A percentile compares a stretch with the other conserved stretches of the same genome.
Conservation (phyloP, 148 eudicot species). For the Fallopia convolvulus region DNA sequence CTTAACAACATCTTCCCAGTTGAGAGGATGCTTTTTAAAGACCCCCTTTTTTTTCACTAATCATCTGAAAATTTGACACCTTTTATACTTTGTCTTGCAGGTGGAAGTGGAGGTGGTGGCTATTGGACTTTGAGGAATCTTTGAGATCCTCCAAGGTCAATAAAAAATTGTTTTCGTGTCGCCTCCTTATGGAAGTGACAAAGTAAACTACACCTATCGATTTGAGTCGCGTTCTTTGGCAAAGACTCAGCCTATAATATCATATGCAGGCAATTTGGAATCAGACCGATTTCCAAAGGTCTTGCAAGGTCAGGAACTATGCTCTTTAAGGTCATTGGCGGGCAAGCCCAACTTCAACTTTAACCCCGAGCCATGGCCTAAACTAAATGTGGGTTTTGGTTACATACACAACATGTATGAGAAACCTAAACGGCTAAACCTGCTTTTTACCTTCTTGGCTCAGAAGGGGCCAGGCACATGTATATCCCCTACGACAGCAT, state of each 20-base stretch:
- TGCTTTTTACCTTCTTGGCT: constrained; percentile 62
- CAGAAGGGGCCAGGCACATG: constrained; percentile 62
- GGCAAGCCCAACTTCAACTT: constrained; percentile 40
- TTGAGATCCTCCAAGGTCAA: constrained; percentile 89
- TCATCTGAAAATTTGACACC: too few relatives aligned
- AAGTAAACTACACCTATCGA: constrained; percentile 38
- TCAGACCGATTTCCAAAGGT: constrained; percentile 74
- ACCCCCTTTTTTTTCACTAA: too few relatives aligned
- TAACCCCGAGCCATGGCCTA: constrained; percentile 26
- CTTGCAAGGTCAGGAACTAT: constrained; percentile 99
- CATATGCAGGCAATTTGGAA: constrained; percentile 53
- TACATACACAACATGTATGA: constrained; percentile 33
- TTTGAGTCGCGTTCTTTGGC: constrained; percentile 27
- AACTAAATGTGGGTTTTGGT: constrained; percentile 35
- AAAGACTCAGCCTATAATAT: constrained; percentile 32
- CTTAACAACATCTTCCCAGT: too few relatives aligned
- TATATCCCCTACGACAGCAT: constrained; percentile 37
- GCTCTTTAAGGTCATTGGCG: constrained; percentile 55
- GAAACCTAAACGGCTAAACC: constrained; percentile 35
- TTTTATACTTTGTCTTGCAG: constrained; percentile 13
- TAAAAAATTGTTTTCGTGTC: constrained; percentile 67
- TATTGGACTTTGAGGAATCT: constrained; percentile 77
- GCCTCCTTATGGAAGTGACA: constrained; percentile 47
- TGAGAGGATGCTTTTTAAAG: too few relatives aligned
- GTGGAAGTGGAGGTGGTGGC: constrained; percentile 37